phyloP scores from a whole-genome alignment of 2,329 filamentous ascomycete genomes.

The Gremmenia infestans region DNA sequence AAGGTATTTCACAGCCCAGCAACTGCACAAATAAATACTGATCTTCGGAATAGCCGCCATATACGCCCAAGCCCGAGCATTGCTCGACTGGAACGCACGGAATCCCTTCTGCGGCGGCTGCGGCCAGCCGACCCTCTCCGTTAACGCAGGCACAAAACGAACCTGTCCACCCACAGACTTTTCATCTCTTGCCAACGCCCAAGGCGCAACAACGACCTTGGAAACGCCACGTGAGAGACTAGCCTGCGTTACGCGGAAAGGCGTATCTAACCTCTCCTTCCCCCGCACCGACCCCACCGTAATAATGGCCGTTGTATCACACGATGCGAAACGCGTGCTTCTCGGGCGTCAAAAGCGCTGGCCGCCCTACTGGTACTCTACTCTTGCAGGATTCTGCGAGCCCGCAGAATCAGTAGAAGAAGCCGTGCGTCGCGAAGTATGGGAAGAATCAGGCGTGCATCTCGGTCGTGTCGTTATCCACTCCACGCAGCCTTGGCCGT shows the following conservation, averaged over 20 bases:
- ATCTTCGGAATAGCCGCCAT: slow-evolving; percentile 61
- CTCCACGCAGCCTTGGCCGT: slow-evolving; percentile 83
- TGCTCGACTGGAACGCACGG: slow-evolving; percentile 90
- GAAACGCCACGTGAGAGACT: slow-evolving; percentile 48
- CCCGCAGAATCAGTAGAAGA: slow-evolving; percentile 82
- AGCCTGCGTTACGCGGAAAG: slow-evolving; percentile 75
- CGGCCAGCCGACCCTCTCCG: slow-evolving; percentile 73
- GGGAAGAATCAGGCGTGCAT: slow-evolving; percentile 76
- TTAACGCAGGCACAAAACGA: slow-evolving; percentile 77
- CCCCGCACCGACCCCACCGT: slow-evolving; percentile 82
- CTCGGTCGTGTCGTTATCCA: slow-evolving; percentile 77
- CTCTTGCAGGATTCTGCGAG: slow-evolving; percentile 82
- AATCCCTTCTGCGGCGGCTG: slow-evolving; percentile 91
- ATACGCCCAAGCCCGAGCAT: slow-evolving; percentile 80
- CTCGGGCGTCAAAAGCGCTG: slow-evolving; percentile 82
- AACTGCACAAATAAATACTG: neutral
- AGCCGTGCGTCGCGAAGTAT: slow-evolving; percentile 76
- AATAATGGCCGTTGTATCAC: slow-evolving; percentile 86
- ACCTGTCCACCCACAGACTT: slow-evolving; percentile 69
- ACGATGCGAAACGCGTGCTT: slow-evolving; percentile 62
- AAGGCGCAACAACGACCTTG: slow-evolving; percentile 37
- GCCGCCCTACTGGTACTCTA: slow-evolving; percentile 82
- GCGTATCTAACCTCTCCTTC: slow-evolving; percentile 86
- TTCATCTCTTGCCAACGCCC: slow-evolving; percentile 31
- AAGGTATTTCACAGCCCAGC: slow-evolving; percentile 36